Evolutionary conservation across 1,139 yeast genomes (phyloP).

Genomic region (Candida neerlandica): DNA sequence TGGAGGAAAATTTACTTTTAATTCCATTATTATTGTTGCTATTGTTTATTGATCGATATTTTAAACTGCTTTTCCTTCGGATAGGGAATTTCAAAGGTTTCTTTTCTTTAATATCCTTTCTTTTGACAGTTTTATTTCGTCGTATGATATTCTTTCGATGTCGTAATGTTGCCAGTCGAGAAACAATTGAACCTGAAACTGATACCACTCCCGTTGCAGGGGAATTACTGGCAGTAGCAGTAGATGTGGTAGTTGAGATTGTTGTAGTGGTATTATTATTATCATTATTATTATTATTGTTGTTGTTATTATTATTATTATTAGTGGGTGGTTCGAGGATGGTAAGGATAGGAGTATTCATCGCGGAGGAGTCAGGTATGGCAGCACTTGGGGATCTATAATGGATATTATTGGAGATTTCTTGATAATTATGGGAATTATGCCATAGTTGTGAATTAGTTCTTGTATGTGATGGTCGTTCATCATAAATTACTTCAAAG

Average conservation of each 20-base stretch:
- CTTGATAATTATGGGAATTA: conserved; percentile 9
- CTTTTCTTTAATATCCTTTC: conserved; percentile 19
- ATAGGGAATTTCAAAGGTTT: conserved; percentile 37
- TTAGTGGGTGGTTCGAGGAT: conserved; percentile 24
- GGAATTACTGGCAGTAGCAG: not conserved
- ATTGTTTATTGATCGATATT: conserved; percentile 20
- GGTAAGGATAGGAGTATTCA: conserved; percentile 29
- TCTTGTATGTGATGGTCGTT: conserved; percentile 3
- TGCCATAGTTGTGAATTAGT: conserved; percentile 12
- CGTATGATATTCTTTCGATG: conserved; percentile 32
- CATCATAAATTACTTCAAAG: conserved; percentile 23
- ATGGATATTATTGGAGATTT: conserved; percentile 11
- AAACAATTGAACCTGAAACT: conserved; percentile 31
- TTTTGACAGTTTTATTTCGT: conserved; percentile 34
- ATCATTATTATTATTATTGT: too few relatives aligned
- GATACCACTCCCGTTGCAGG: conserved; percentile 4
- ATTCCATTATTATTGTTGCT: conserved; percentile 2
- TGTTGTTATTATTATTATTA: too few relatives aligned
- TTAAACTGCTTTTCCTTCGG: conserved; percentile 37
- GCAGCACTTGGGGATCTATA: conserved; percentile 4
- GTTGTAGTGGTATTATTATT: too few relatives aligned
- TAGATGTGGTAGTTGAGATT: too few relatives aligned
- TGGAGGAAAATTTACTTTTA: conserved; percentile 26
- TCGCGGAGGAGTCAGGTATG: not conserved
- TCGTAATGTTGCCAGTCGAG: conserved; percentile 34